A percentile compares a stretch with the other conserved stretches of the same genome.
These are phyloP conservation scores for Phytophthora litchii DNA, from an alignment of 352 stramenopile species.

Conservation along the genomic window DNA sequence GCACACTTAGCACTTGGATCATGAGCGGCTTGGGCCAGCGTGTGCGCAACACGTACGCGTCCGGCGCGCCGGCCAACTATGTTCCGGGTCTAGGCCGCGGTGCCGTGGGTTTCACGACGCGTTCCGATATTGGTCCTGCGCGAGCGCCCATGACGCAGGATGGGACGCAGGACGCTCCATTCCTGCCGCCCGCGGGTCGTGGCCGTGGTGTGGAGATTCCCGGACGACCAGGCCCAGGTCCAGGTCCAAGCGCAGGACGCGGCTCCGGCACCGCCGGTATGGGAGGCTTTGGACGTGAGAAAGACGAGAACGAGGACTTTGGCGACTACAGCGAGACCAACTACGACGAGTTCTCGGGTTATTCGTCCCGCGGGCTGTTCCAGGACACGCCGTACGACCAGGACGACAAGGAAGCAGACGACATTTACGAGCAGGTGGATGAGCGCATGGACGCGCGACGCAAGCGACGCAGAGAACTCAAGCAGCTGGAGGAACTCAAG, in stretches of 20 bases:
- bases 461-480: conserved; percentile 88
- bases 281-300: conserved; percentile 84
- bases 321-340: conserved; percentile 92
- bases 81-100: conserved; percentile 95
- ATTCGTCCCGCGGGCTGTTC: conserved; percentile 86
- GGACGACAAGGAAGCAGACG: conserved; percentile 97
- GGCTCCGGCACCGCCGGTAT: conserved; percentile 82
- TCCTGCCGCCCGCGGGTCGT: conserved; percentile 76
- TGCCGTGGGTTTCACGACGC: conserved; percentile 97
- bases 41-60: conserved; percentile 83
- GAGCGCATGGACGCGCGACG: conserved; percentile 94
- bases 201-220: conserved; percentile 44
- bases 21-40: conserved; percentile 82
- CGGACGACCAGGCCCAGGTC: conserved; percentile 22
- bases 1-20: not conserved
- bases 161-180: conserved; percentile 65
- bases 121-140: conserved; percentile 95
- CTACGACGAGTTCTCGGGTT: conserved; percentile 92
- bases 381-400: conserved; percentile 95
- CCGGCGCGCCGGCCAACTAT: conserved; percentile 94
- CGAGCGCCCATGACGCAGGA: conserved; percentile 66
- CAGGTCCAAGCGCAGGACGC: conserved; percentile 48
- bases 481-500: conserved; percentile 88
- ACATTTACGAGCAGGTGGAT: conserved; percentile 96
- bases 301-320: conserved; percentile 88